Percentiles rank a stretch among this genome's conserved stretches.
Evolutionary conservation across 495 filamentous ascomycete genomes (phyloP).

Genomic region (Pyrenula aspistea): DNA sequence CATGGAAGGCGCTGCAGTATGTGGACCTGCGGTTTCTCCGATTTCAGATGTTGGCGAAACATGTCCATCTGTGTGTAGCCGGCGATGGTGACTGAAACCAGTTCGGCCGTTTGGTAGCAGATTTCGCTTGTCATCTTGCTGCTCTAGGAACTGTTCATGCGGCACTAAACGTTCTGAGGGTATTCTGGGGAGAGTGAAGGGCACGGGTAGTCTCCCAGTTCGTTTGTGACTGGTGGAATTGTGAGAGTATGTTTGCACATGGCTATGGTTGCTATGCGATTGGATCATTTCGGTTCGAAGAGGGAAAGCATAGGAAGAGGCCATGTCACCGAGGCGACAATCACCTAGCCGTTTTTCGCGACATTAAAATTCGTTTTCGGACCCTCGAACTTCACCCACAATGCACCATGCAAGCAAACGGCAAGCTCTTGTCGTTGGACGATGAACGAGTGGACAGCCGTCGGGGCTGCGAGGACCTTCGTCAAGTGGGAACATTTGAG

Average conservation of each 20-base stretch:
- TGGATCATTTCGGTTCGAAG: neutral
- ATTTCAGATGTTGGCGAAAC: neutral
- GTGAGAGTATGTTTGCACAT: neutral
- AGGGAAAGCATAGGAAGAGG: neutral
- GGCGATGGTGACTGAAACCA: neutral
- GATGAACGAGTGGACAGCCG: neutral
- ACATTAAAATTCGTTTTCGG: no score
- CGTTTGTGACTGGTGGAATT: neutral
- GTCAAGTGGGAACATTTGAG: neutral
- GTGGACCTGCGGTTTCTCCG: no score
- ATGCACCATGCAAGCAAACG: no score
- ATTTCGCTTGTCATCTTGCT: neutral
- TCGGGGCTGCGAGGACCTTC: neutral
- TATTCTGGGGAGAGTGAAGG: neutral
- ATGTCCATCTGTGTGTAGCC: neutral
- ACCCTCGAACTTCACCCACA: no score
- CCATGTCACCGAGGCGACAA: neutral
- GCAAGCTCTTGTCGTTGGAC: no score
- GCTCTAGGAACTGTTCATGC: neutral
- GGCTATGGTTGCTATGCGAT: neutral
- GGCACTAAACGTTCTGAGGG: neutral
- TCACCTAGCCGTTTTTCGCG: no score
- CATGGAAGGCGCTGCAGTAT: neutral
- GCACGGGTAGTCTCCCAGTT: neutral
- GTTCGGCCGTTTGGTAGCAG: neutral